phyloP scores from a whole-genome alignment of 495 filamentous ascomycete genomes.

The Rusavskia elegans region DNA sequence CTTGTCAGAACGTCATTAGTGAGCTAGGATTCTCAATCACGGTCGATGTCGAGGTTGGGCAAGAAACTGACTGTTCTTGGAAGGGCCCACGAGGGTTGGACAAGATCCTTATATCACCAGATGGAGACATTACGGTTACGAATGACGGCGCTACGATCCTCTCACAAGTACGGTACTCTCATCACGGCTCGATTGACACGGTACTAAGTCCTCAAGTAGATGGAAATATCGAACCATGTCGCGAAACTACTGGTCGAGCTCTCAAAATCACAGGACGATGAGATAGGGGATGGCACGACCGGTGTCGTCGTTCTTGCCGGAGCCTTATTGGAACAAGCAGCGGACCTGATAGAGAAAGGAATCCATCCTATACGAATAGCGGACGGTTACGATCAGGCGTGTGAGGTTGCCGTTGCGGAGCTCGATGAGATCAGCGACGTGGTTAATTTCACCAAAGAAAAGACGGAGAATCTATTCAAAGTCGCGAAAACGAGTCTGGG shows the following conservation, averaged over 20 bases:
- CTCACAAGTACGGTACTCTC: conserved; percentile 42
- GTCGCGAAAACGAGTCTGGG: conserved; percentile 93
- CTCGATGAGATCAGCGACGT: conserved; percentile 85
- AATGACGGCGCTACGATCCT: conserved; percentile 98
- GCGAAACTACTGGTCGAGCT: conserved; percentile 93
- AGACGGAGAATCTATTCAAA: conserved; percentile 72
- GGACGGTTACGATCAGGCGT: conserved; percentile 93
- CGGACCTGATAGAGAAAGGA: conserved; percentile 97
- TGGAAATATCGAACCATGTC: conserved; percentile 98
- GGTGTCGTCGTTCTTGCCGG: conserved; percentile 95
- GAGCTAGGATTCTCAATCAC: conserved; percentile 6
- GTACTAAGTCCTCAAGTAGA: conserved; percentile 31
- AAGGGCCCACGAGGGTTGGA: conserved; percentile 89
- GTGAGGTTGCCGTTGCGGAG: conserved; percentile 85
- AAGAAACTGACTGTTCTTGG: conserved; percentile 10
- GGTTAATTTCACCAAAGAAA: conserved; percentile 63
- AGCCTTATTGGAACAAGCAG: conserved; percentile 90
- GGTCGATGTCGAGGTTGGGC: background rate
- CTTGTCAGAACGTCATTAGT: conserved; percentile 92
- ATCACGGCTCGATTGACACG: background rate
- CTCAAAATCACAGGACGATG: conserved; percentile 98
- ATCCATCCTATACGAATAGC: conserved; percentile 98
- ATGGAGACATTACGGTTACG: conserved; percentile 98
- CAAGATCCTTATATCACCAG: conserved; percentile 97
- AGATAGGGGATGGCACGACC: conserved; percentile 97